Evolutionary conservation across 352 stramenopile genomes (phyloP).

Genomic region (Globisporangium lucens): DNA sequence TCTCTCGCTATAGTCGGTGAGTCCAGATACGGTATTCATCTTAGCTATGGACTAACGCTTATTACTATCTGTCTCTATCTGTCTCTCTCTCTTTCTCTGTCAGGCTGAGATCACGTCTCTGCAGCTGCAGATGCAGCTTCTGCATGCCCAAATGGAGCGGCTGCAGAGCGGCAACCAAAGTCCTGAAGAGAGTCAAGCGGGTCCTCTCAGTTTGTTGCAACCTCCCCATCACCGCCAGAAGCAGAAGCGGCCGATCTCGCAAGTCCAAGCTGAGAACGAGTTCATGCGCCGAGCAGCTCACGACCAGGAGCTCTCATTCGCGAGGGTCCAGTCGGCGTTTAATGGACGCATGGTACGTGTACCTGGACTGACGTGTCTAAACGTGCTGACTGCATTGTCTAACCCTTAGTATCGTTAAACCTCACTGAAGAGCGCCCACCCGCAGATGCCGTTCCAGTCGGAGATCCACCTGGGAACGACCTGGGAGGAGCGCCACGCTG

Average conservation of each 20-base stretch:
- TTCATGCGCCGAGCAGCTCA: neutral
- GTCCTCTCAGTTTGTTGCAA: too few species aligned
- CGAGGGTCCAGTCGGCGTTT: neutral
- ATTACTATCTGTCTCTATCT: too few species aligned
- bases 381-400: neutral
- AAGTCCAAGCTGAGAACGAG: neutral
- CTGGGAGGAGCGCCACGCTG: constrained; percentile 21
- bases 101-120: too few species aligned
- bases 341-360: neutral
- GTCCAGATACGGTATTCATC: too few species aligned
- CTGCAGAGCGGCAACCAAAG: neutral
- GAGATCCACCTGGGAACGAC: constrained; percentile 27
- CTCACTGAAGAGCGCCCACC: neutral
- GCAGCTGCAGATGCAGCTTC: neutral
- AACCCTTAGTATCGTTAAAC: neutral
- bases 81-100: too few species aligned
- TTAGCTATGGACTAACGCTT: too few species aligned
- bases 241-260: too few species aligned
- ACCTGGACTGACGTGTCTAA: neutral
- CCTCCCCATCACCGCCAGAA: too few species aligned
- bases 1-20: too few species aligned
- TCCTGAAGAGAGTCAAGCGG: too few species aligned
- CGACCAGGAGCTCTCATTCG: neutral
- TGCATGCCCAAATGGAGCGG: neutral
- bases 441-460: neutral